Evolutionary conservation across 2,329 filamentous ascomycete genomes (phyloP).

Genomic region (Exophiala spinifera): DNA sequence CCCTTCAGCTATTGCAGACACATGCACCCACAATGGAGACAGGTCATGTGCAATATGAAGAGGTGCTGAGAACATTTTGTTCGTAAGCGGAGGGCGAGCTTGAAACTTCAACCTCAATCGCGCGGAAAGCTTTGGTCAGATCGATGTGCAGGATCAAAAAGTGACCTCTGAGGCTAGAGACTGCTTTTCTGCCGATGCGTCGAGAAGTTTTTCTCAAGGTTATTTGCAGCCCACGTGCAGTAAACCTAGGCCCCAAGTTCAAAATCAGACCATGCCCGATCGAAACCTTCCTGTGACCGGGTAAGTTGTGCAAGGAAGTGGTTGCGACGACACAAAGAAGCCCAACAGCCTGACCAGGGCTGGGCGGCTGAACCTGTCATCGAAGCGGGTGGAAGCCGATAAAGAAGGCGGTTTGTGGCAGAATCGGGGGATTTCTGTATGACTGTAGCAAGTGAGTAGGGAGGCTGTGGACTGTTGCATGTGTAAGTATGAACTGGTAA

Average conservation of each 20-base stretch:
- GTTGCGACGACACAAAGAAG: slow-evolving; percentile 9
- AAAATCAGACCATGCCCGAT: slow-evolving; percentile 11
- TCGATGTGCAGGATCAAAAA: not conserved
- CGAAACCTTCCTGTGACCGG: not conserved
- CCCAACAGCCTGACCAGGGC: slow-evolving; percentile 15
- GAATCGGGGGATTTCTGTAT: slow-evolving; percentile 31
- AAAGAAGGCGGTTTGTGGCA: slow-evolving; percentile 27
- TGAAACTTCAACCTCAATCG: not conserved
- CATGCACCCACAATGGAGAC: not conserved
- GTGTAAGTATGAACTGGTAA: not conserved
- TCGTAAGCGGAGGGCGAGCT: not conserved
- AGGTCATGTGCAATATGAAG: not conserved
- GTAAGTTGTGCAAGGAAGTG: slow-evolving; percentile 10
- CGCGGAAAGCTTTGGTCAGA: not conserved
- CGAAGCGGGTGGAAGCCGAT: slow-evolving; percentile 25
- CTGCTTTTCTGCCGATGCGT: not conserved
- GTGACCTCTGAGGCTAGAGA: not conserved
- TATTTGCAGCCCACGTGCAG: slow-evolving; percentile 10
- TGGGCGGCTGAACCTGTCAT: slow-evolving; percentile 24
- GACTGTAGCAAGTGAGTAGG: slow-evolving; percentile 16
- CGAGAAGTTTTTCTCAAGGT: not conserved
- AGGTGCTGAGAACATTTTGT: not conserved
- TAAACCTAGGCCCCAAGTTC: slow-evolving; percentile 2
- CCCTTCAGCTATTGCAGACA: not conserved
- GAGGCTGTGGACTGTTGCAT: slow-evolving; percentile 19